Base-by-base conservation (phyloP, 371 early-diverging fungal genomes). In the Dichotomocladium elegans region DNA sequence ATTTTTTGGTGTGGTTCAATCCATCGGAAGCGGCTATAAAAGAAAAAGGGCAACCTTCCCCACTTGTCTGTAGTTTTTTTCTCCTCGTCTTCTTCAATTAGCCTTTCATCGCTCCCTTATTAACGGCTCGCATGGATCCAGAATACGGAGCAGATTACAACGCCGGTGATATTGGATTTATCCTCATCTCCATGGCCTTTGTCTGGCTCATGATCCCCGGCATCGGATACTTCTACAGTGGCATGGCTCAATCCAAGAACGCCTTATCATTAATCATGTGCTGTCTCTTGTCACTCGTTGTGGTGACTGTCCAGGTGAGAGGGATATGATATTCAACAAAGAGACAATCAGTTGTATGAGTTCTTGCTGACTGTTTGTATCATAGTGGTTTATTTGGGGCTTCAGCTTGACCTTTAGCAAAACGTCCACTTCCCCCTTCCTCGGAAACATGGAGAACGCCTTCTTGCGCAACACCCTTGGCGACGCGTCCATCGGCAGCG, bases 161-260 rank as follows among this genome's bases (percentile, higher is more conserved):
- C 26, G 10, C 79, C 37, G 90, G 89, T 41, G 86, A 91, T 51
- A 82, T 84, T 37, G 81, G 83, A 19, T 91, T 86, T 84, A 69
- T 88, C 19, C 63, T 90, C 26, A 60, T 72, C 3, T 79, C 79
- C 15, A 83, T 91, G 3, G 89, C 86, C 4, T 68, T 92, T n/a
- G 93, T 92, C 6, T 89, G 88, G 71, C 66, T 92, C 40, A 92
- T 92, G 92, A 84, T 87, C 22, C 91, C 92, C 10, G 93, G 92
- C 27, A 73, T 90, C 29, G 93, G 92, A 14, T 91, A 88, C 68
- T 93, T 93, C 58, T 96, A 96, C 64, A 85, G 90, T 55, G 96
- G 96, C 15, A 82, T 94, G 88, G 88, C 91, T 22, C 77, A 92
- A 30, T 72, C 75, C 64, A 92, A 91, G 72, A 90, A 86, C 60